A percentile compares a stretch with the other conserved stretches of the same genome.
phyloP scores from a whole-genome alignment of 2,329 filamentous ascomycete species.

The Penicillium italicum region DNA sequence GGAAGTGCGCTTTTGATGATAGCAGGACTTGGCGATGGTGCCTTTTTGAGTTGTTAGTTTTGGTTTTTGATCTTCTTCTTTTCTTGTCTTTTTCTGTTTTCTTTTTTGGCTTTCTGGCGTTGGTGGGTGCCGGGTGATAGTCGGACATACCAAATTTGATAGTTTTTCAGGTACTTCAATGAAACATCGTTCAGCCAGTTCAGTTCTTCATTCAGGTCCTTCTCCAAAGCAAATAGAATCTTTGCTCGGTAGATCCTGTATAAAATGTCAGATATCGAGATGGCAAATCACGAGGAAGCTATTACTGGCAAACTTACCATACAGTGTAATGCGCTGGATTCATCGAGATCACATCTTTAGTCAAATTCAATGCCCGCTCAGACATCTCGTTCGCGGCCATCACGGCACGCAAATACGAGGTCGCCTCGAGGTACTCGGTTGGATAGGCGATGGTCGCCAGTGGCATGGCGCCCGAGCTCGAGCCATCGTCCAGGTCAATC shows the following conservation, averaged over 20 bases:
- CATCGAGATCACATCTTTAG: conserved; percentile 83
- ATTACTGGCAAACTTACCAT: conserved; percentile 57
- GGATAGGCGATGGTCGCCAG: conserved; percentile 91
- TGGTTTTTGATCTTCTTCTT: background rate
- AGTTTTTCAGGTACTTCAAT: conserved; percentile 87
- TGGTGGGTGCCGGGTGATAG: background rate
- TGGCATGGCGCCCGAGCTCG: conserved; percentile 51
- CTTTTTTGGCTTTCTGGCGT: background rate
- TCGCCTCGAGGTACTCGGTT: conserved; percentile 84
- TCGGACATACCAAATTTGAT: conserved; percentile 77
- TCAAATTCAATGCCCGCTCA: conserved; percentile 72
- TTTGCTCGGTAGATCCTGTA: conserved; percentile 77
- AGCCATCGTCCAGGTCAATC: conserved; percentile 78
- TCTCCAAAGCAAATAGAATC: conserved; percentile 64
- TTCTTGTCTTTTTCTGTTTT: background rate
- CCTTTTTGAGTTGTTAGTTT: conserved; percentile 33
- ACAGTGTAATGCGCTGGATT: conserved; percentile 98
- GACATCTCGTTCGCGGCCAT: conserved; percentile 88
- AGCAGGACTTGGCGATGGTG: conserved; percentile 58
- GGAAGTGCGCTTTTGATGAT: conserved; percentile 47
- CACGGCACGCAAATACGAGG: conserved; percentile 86
- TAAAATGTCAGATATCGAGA: conserved; percentile 11
- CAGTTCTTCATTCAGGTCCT: conserved; percentile 68
- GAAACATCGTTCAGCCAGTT: conserved; percentile 83
- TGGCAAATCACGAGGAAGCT: background rate